Percentiles rank a stretch among this genome's conserved stretches.
phyloP scores from a whole-genome alignment of 2,329 filamentous ascomycete species.

The Trichoderma hamatum region DNA sequence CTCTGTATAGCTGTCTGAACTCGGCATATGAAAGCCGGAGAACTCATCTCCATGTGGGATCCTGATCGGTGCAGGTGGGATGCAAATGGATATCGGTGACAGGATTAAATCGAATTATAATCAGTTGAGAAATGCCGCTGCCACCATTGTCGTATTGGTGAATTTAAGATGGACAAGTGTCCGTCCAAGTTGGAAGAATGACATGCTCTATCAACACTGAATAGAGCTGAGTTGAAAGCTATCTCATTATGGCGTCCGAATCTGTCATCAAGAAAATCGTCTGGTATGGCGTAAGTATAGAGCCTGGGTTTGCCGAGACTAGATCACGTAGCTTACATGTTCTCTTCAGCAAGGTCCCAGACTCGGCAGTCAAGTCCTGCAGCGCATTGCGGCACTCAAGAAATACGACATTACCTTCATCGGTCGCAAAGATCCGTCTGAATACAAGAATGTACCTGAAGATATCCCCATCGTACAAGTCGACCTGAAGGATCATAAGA shows the following conservation, averaged over 20 bases:
- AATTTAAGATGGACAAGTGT: background rate
- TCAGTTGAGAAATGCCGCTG: background rate
- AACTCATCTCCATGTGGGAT: background rate
- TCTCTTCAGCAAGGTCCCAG: background rate
- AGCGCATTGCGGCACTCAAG: background rate
- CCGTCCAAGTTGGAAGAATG: background rate
- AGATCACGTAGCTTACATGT: background rate
- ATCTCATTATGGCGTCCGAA: background rate
- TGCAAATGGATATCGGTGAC: background rate
- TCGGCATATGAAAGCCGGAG: background rate
- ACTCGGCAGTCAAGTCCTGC: background rate
- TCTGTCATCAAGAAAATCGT: background rate
- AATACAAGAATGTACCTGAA: conserved; percentile 1
- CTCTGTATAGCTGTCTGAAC: background rate
- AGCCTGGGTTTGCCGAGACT: background rate
- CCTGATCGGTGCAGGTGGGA: conserved; percentile 5
- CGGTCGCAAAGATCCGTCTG: conserved; percentile 3
- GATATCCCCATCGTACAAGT: conserved; percentile 4
- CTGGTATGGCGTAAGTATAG: conserved; percentile 21
- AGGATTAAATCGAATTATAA: background rate
- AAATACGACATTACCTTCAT: conserved; percentile 19
- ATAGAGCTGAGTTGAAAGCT: background rate
- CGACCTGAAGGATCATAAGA: conserved; percentile 2
- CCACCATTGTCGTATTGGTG: background rate
- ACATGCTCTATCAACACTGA: background rate